These are phyloP conservation scores for Syzygium syzygioides DNA, from an alignment of 441 rosid genomes.

Conservation along the genomic window DNA sequence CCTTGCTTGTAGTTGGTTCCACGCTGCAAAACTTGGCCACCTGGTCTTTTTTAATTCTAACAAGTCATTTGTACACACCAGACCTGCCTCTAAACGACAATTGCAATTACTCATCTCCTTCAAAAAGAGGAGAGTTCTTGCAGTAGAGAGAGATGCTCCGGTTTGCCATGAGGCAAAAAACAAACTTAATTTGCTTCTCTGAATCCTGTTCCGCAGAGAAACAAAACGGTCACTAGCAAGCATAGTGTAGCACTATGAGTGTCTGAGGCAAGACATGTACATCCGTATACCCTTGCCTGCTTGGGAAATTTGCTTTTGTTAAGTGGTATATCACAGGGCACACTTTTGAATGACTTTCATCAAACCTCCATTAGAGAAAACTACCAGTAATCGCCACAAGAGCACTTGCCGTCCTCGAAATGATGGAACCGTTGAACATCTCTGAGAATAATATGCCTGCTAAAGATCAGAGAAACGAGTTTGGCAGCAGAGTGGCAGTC, in stretches of 20 bases:
- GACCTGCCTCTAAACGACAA: neutral
- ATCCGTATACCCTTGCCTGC: neutral
- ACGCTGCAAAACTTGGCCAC: neutral
- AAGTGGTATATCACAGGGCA: neutral
- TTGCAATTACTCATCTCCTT: neutral
- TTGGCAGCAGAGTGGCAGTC: constrained; percentile 68
- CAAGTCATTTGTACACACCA: neutral
- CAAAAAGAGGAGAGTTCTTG: neutral
- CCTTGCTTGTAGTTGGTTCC: neutral
- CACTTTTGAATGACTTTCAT: neutral
- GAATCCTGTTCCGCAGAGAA: neutral
- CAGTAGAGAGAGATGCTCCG: neutral
- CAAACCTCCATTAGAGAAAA: constrained; percentile 1
- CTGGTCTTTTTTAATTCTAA: neutral
- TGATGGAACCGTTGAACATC: constrained; percentile 72
- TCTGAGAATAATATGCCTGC: constrained; percentile 50
- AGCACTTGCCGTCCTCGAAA: constrained; percentile 49
- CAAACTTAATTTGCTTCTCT: neutral
- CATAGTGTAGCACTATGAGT: neutral
- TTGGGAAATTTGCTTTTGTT: neutral
- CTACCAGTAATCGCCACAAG: constrained; percentile 64
- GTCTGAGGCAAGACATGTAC: neutral
- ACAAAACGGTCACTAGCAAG: neutral
- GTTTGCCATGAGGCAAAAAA: neutral
- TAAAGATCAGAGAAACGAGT: constrained; percentile 37